Evolutionary conservation across 805 yeast species (phyloP), one percentile per base, ranked within the genome.

Genomic region (Yamadazyma insecticola): DNA sequence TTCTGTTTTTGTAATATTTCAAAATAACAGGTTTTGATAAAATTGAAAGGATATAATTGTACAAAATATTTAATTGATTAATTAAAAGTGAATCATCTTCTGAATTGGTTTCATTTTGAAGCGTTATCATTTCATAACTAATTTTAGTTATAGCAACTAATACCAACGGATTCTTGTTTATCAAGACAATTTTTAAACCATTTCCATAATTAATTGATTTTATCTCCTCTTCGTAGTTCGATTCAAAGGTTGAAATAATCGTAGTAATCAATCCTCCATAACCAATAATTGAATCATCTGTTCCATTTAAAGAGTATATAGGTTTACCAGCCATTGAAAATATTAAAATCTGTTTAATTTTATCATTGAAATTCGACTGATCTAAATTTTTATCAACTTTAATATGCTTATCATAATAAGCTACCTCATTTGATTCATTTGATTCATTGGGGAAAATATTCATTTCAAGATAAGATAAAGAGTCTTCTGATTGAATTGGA

Each of bases 251-350:
- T 8, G 81, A 74, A 6, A 86, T 70, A 5, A 88, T 73, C 0
- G 96, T 85, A 42, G 88, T 89, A 2, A 88, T 71, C 2, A 88
- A 64, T 1, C 95, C 96, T 62, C 81, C 76, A 45, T 81, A 81
- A 0, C 86, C 81, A 26, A 83, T 58, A 2, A 81, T 64, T 11
- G 76, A 55, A 22, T 76, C 79, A 32, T 84, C 89, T 2, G 76
- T 61, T 2, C 92, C 94, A 50, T 78, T 75, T 67, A 80, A 64
- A 2, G 94, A 75, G 54, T 81, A 88, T 5, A 88, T 80, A 2
- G 95, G 95, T 51, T 88, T 88, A 0, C 96, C 96, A 1, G 96
- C 95, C 2, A 78, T 62, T 0, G 95, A 83, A 7, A 88, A 61
- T 3, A 88, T 74, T 44, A 85, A 81, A 48, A 81, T 84, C 37